Conservation (phyloP, 2,329 filamentous ascomycete genomes). For the Leptographium galeiforme region DNA sequence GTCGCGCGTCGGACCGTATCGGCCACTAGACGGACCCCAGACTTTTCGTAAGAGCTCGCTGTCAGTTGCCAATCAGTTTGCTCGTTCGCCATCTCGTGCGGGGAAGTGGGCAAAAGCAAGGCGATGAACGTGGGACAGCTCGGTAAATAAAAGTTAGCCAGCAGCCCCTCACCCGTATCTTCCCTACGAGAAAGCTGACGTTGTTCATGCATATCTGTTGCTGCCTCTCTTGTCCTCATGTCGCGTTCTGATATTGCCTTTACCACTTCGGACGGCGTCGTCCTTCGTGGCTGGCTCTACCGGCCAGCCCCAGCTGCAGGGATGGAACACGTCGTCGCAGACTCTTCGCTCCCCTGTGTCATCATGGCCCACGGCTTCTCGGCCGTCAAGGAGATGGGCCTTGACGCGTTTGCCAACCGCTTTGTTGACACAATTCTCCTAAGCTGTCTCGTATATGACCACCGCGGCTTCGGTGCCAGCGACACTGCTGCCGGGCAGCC, state of each 20-base stretch:
- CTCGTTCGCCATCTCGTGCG: too few relatives aligned
- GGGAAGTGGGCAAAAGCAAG: too few relatives aligned
- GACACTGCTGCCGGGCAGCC: conserved; percentile 16
- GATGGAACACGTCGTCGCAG: not conserved
- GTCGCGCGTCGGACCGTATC: too few relatives aligned
- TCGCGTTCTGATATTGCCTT: conserved; percentile 12
- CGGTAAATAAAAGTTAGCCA: too few relatives aligned
- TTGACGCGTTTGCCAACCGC: conserved; percentile 14
- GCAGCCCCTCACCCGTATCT: too few relatives aligned
- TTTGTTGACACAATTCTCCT: conserved; percentile 13
- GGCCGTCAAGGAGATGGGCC: conserved; percentile 6
- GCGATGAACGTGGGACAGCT: too few relatives aligned
- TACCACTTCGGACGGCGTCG: conserved; percentile 15
- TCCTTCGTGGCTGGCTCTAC: conserved; percentile 18
- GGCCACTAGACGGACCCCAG: too few relatives aligned
- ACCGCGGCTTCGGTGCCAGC: conserved; percentile 19
- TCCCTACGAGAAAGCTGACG: too few relatives aligned
- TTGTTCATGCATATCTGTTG: too few relatives aligned
- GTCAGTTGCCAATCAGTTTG: too few relatives aligned
- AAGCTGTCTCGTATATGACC: conserved; percentile 21
- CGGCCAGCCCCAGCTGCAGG: conserved; percentile 1
- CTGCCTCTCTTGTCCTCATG: not conserved
- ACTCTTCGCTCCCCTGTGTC: not conserved
- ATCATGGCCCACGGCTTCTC: conserved; percentile 3
- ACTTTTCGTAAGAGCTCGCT: too few relatives aligned